Base-by-base conservation (phyloP, 192 early-diverging fungal species). In the Umbelopsis isabellina region DNA sequence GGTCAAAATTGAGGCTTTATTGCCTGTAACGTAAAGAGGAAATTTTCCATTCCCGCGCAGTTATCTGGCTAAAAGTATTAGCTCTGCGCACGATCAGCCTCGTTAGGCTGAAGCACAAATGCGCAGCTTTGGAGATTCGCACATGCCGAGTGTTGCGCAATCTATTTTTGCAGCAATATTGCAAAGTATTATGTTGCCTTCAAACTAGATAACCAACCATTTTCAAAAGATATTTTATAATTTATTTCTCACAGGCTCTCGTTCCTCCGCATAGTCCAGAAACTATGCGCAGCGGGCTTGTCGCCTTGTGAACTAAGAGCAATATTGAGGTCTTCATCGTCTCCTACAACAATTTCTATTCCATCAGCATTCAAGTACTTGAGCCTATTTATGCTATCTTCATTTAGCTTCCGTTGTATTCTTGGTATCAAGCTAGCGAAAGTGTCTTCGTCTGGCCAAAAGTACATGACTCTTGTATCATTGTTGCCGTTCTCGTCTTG, bases 331-430 rank as follows among this genome's bases (percentile, higher is more conserved):
- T 52, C 51, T 22, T 52, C 51, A 25, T 52, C 51, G 21, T 52
- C 51, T 52, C 51, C 51, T 52, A 52, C 51, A 11, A 52, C 51
- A 25, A 52, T 52, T 20, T 52, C 51, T 21, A 52, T 23, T 23
- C 51, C 51, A 8, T 52, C 51, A 21, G 22, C 12, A 25, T 25
- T 52, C 22, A 52, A 25, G 13, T 52, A 52, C 10, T 52, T 52
- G 3, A 52, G 51, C 21, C 51, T 21, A 25, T 52, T 52, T 52
- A 52, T 52, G 25, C 11, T 25, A 25, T 12, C 3, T 3, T 52
- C 51, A 20, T 52, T 52, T 6, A 52, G 21, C 10, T 52, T 52
- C 8, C 25, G 6, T 6, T 52, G 51, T 25, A 52, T 52, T 11
- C 51, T 21, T 25, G 51, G n/a, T 21, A 52, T 23, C 12, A 52